Percentiles rank a stretch among this genome's conserved stretches.
phyloP scores from a whole-genome alignment of 352 stramenopile genomes.

The Phytophthora brassicae region DNA sequence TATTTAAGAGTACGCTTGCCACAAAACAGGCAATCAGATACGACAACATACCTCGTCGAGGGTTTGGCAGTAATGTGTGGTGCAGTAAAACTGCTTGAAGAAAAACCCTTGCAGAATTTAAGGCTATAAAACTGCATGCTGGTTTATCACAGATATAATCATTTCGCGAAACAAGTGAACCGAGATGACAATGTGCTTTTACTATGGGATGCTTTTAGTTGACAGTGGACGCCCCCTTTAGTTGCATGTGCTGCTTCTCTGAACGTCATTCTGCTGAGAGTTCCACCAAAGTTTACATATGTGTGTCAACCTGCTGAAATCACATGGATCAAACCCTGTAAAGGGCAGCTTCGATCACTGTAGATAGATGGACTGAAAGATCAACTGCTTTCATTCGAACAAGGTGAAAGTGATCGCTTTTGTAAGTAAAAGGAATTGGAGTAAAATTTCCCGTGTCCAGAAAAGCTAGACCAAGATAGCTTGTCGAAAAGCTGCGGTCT shows the following conservation, averaged over 20 bases:
- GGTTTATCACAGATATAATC: not conserved
- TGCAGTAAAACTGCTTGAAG: not conserved
- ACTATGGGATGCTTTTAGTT: not conserved
- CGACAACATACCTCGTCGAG: not conserved
- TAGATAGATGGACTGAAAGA: not conserved
- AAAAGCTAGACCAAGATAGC: not conserved
- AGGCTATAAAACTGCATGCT: not conserved
- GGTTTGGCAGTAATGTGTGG: not conserved
- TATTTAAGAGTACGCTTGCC: slow-evolving; percentile 6
- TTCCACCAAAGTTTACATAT: slow-evolving; percentile 1
- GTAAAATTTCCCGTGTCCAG: not conserved
- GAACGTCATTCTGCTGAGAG: not conserved
- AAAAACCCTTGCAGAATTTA: slow-evolving; percentile 2
- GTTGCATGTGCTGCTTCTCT: not conserved
- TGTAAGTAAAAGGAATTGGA: not conserved
- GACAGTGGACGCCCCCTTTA: not conserved
- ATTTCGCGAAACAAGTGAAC: not conserved
- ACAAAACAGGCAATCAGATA: not conserved
- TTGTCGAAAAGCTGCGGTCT: not conserved
- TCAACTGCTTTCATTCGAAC: not conserved
- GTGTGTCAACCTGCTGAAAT: not conserved
- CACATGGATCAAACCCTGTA: not conserved
- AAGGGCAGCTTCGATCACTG: not conserved
- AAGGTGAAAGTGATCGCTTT: not conserved
- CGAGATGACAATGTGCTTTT: not conserved